Base-by-base conservation (phyloP, 305 asterid species). In the Plantago lanceolata region DNA sequence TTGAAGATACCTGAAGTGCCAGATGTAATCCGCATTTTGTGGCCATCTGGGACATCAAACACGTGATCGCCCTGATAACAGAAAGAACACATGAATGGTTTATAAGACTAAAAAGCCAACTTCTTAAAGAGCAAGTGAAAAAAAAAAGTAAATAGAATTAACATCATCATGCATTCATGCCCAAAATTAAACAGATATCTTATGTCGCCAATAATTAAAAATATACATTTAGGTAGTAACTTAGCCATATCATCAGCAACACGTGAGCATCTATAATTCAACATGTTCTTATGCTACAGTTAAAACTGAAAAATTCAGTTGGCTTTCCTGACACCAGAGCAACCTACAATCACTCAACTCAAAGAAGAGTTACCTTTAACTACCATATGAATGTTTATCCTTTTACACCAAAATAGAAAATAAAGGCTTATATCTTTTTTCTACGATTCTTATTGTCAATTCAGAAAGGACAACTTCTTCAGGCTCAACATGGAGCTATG, bases 1-100 rank as follows among this genome's bases (percentile, higher is more conserved):
- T 44, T 59, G 40, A 37, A 45, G n/a, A 52, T 64, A 93, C 99
- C 99, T 83, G 96, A 79, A 70, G 68, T 59, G 73, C 95, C 95
- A 37, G 86, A 66, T 51, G 93, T 81, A 48, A 93, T 78, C 69
- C 71, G 77, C 95, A 93, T 65, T 73, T 68, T 87, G 83, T 89
- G 81, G 75, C 95, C 96, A 85, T 90, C 94, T 18, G 97, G 90
- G 75, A 94, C 97, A 63, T 90, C 95, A 77, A 88, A 90, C 18
- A 86, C 82, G 73, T 84, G 77, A 81, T 88, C 76, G 2, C 99
- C 97, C 99, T 94, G 86, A 78, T 59, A 65, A 37, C 18, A 67
- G 48, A 70, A 61, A 66, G 55, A 48, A 65, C 61, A 3, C 31
- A 58, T 37, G 69, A 64, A 66, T 59, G 63, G 69, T 56, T 61